Conservation (phyloP, 371 early-diverging fungal species). For the Gilbertella persicaria region DNA sequence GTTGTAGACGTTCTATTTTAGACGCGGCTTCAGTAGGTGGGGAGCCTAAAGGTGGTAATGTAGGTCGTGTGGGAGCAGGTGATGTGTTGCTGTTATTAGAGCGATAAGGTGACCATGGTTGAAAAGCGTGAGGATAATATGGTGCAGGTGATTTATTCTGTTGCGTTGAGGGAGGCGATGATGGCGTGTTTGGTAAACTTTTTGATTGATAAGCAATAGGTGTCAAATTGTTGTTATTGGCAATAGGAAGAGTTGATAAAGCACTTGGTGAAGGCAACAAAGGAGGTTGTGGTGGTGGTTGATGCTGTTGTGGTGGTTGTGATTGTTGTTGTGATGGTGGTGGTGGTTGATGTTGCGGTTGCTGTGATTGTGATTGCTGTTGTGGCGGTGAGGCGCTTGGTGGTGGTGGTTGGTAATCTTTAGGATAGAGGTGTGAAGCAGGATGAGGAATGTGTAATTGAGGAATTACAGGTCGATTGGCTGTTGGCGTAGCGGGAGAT, state of each 20-base stretch:
- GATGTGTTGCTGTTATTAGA: neutral
- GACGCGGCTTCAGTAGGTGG: slow-evolving; percentile 14
- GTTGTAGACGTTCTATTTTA: slow-evolving; percentile 13
- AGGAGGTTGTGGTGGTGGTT: slow-evolving; percentile 1
- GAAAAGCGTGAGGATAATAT: slow-evolving; percentile 17
- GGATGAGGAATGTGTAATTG: slow-evolving; percentile 30
- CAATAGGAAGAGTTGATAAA: slow-evolving; percentile 22
- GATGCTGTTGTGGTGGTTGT: slow-evolving; percentile 8
- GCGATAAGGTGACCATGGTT: slow-evolving; percentile 19
- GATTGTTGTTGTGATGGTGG: neutral
- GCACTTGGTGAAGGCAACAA: slow-evolving; percentile 31
- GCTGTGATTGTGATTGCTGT: neutral
- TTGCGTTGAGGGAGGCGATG: slow-evolving; percentile 17
- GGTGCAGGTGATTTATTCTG: slow-evolving; percentile 4
- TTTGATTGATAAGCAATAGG: slow-evolving; percentile 21
- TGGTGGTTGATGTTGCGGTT: slow-evolving; percentile 8
- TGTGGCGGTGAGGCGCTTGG: slow-evolving; percentile 7
- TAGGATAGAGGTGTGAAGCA: slow-evolving; percentile 25
- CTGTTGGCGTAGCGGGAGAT: slow-evolving; percentile 1
- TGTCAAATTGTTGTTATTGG: slow-evolving; percentile 15
- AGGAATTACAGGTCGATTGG: slow-evolving; percentile 26
- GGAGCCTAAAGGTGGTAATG: slow-evolving; percentile 12
- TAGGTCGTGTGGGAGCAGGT: slow-evolving; percentile 6
- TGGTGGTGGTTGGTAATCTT: slow-evolving; percentile 10
- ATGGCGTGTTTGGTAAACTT: slow-evolving; percentile 24